A percentile compares a stretch with the other conserved stretches of the same genome.
Conservation (phyloP, 1,139 yeast species). For the Meyerozyma elateridarum region DNA sequence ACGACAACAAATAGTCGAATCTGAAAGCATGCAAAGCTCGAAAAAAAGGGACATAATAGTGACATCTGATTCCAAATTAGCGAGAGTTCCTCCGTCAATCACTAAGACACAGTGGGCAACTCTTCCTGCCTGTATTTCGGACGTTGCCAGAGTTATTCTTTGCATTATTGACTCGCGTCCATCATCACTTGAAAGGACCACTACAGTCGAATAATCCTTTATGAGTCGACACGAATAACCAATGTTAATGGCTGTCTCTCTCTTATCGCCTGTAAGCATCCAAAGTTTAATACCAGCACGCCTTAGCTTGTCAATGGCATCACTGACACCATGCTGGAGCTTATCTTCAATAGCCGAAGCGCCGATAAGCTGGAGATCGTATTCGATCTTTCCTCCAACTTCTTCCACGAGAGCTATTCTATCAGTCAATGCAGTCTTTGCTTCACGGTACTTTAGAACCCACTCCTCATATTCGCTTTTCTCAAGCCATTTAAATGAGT, state of each 20-base stretch:
- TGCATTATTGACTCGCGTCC: constrained; percentile 47
- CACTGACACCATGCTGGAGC: constrained; percentile 92
- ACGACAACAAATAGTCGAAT: constrained; percentile 91
- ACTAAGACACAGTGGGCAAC: constrained; percentile 94
- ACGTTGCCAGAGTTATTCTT: constrained; percentile 54
- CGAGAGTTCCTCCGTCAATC: constrained; percentile 83
- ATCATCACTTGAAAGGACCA: constrained; percentile 63
- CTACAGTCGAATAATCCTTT: constrained; percentile 86
- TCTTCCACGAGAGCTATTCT: constrained; percentile 64
- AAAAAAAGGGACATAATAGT: constrained; percentile 69
- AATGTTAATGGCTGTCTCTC: constrained; percentile 96
- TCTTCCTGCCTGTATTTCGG: constrained; percentile 57
- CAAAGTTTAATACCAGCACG: constrained; percentile 92
- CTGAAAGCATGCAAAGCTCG: constrained; percentile 80
- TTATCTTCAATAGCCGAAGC: constrained; percentile 98
- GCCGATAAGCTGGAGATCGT: constrained; percentile 64
- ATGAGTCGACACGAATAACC: constrained; percentile 92
- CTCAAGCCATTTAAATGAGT: constrained; percentile 71
- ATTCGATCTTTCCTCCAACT: constrained; percentile 71
- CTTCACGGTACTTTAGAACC: constrained; percentile 63
- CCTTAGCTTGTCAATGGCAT: constrained; percentile 84
- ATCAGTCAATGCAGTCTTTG: constrained; percentile 69
- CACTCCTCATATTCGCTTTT: constrained; percentile 58
- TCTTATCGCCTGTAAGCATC: constrained; percentile 98
- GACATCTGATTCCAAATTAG: constrained; percentile 66